Conservation (phyloP, 495 filamentous ascomycete genomes). For the Trypethelium eluteriae region DNA sequence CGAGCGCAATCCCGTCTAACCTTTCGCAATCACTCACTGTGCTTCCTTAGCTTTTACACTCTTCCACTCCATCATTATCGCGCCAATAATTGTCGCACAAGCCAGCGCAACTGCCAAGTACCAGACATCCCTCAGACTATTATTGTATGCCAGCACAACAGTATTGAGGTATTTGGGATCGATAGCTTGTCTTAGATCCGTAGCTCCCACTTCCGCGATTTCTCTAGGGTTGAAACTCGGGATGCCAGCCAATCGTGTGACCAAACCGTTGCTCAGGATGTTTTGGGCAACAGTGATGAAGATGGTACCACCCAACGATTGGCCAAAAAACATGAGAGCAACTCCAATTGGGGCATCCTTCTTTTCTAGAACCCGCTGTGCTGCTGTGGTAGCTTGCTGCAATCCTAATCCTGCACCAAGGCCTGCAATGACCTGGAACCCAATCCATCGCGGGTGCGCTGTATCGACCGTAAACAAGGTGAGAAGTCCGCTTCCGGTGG, state of each 20-base stretch:
- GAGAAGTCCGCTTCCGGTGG: slow-evolving; percentile 12
- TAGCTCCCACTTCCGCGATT: slow-evolving; percentile 2
- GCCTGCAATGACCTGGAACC: slow-evolving; percentile 13
- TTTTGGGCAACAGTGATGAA: slow-evolving; percentile 14
- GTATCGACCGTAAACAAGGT: slow-evolving; percentile 5
- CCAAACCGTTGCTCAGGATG: slow-evolving; percentile 4
- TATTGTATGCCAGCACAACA: slow-evolving; percentile 9
- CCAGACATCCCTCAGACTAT: slow-evolving; percentile 1
- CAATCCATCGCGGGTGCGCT: slow-evolving; percentile 9
- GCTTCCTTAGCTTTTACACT: slow-evolving; percentile 6
- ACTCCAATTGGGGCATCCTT: slow-evolving; percentile 12
- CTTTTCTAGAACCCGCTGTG: slow-evolving; percentile 17
- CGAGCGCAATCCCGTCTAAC: neutral
- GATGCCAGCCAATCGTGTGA: neutral
- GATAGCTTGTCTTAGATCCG: slow-evolving; percentile 8
- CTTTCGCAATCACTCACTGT: neutral
- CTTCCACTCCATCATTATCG: slow-evolving; percentile 2
- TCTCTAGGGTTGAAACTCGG: neutral
- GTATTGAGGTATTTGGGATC: neutral
- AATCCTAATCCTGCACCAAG: slow-evolving; percentile 19
- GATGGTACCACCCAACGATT: slow-evolving; percentile 7
- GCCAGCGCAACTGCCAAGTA: neutral
- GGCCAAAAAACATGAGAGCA: slow-evolving; percentile 10
- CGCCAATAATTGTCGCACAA: slow-evolving; percentile 3
- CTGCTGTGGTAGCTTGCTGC: slow-evolving; percentile 22